Conservation (phyloP, 164 flowering plant genomes). For the Stephania japonica region DNA sequence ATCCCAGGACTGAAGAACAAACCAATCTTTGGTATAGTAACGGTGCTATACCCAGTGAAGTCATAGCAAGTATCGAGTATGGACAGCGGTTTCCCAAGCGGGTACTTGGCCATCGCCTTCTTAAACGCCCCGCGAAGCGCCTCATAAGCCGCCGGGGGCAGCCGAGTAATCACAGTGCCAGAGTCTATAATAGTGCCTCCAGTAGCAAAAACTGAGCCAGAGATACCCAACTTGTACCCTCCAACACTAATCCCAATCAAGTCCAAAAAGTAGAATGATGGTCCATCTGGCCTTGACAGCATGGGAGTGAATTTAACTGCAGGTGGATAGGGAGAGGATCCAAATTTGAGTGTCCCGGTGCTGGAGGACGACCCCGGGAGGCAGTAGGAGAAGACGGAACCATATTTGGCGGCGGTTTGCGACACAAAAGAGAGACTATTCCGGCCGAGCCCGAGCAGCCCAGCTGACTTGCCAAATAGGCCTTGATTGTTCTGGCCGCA, state of each 20-base stretch:
- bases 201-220: constrained; percentile 22
- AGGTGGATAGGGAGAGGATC: constrained; percentile 13
- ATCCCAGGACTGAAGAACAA: constrained; percentile 23
- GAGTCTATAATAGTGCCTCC: constrained; percentile 45
- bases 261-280: constrained; percentile 30
- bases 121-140: constrained; percentile 35
- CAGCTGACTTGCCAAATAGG: constrained; percentile 34
- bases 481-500: constrained; percentile 44
- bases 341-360: constrained; percentile 42
- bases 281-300: neutral
- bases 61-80: constrained; percentile 70
- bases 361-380: constrained; percentile 41
- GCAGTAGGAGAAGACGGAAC: constrained; percentile 50
- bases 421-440: constrained; percentile 30
- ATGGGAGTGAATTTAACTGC: constrained; percentile 29
- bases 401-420: constrained; percentile 27
- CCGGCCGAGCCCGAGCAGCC: constrained; percentile 41
- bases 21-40: constrained; percentile 22
- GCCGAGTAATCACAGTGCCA: constrained; percentile 52
- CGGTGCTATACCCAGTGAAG: constrained; percentile 14
- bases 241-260: constrained; percentile 18
- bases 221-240: neutral
- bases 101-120: constrained; percentile 40
- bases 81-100: constrained; percentile 24
- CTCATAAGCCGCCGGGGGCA: constrained; percentile 42